Conservation (phyloP, 345 rosid species). For the Conringia planisiliqua region DNA sequence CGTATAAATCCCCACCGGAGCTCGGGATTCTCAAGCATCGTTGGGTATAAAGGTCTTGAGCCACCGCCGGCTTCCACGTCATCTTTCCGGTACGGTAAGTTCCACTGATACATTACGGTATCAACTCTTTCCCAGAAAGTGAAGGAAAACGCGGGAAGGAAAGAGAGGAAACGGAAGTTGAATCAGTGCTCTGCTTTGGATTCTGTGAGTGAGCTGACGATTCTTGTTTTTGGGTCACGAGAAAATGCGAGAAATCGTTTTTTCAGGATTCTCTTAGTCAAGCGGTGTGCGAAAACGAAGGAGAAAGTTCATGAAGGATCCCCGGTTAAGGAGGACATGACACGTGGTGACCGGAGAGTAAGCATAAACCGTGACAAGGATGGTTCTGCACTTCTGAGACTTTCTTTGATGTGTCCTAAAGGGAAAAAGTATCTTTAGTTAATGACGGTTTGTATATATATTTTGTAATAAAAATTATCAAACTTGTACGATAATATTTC, state of each 20-base stretch:
- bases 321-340: neutral
- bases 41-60: slow-evolving; percentile 58
- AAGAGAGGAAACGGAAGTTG: neutral
- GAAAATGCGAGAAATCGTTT: neutral
- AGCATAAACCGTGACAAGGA: slow-evolving; percentile 10
- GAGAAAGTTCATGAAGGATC: neutral
- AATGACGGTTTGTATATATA: neutral
- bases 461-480: neutral
- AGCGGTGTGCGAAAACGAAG: neutral
- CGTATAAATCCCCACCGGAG: slow-evolving; percentile 82
- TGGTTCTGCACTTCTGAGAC: neutral
- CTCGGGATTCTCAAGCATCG: slow-evolving; percentile 72
- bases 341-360: neutral
- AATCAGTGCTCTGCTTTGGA: neutral
- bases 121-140: neutral
- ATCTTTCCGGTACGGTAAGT: slow-evolving; percentile 41
- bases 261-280: neutral
- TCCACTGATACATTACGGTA: slow-evolving; percentile 43
- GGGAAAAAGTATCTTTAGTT: neutral
- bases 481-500: neutral
- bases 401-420: neutral
- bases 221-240: neutral
- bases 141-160: neutral
- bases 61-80: slow-evolving; percentile 66
- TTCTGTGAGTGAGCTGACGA: neutral